These are phyloP conservation scores for Venturia oleaginea DNA, from an alignment of 2,329 filamentous ascomycete genomes.

Conservation along the genomic window DNA sequence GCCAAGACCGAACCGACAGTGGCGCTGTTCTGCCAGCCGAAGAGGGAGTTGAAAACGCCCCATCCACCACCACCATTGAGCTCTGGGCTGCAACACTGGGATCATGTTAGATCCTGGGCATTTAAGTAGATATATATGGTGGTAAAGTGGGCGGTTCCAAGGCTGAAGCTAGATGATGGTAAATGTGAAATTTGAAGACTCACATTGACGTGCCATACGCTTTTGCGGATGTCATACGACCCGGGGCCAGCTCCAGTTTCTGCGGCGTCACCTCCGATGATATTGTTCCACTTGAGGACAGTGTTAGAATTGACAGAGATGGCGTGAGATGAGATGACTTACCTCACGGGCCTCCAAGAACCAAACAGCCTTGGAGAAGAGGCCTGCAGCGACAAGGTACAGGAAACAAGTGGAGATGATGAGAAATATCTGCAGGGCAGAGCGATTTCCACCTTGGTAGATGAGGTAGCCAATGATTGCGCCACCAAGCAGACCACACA, in stretches of 20 bases:
- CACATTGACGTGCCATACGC: constrained; percentile 75
- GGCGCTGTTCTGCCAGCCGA: constrained; percentile 83
- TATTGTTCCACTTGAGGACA: constrained; percentile 49
- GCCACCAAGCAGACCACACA: constrained; percentile 63
- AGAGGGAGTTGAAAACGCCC: constrained; percentile 78
- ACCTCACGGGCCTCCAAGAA: constrained; percentile 55
- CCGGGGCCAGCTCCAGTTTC: constrained; percentile 60
- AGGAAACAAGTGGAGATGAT: constrained; percentile 72
- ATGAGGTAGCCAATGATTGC: constrained; percentile 60
- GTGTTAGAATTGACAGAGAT: constrained; percentile 6
- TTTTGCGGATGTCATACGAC: constrained; percentile 69
- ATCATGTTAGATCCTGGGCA: neutral
- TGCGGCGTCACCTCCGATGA: constrained; percentile 53
- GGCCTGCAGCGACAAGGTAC: constrained; percentile 73
- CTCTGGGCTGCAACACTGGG: constrained; percentile 65
- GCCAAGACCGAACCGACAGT: constrained; percentile 80
- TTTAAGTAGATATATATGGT: neutral
- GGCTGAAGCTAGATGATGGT: neutral
- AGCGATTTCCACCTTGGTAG: constrained; percentile 65
- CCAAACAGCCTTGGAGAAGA: constrained; percentile 73
- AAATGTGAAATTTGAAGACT: constrained; percentile 25
- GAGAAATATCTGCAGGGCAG: constrained; percentile 67
- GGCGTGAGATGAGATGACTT: constrained; percentile 13
- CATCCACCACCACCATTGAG: constrained; percentile 67
- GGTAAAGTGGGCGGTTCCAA: neutral